Base-by-base conservation (phyloP, 1,139 yeast genomes). In the Pichia sp. region DNA sequence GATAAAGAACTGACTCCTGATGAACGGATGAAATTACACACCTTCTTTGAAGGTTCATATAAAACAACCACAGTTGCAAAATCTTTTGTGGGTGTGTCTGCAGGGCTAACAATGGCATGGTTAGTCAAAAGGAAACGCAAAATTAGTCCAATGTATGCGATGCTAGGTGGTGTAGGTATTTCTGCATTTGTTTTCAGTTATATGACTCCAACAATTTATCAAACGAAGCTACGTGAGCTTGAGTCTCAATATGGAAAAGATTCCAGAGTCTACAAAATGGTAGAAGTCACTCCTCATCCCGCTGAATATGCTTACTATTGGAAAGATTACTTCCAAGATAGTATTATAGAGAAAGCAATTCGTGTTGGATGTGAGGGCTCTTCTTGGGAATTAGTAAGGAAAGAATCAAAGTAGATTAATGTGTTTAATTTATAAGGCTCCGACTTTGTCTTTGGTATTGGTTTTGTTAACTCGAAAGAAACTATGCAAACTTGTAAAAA, bases 71-170 rank as follows among this genome's bases (percentile, higher is more conserved):
- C 52, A 5, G 36, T 46, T 9, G 50, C 50, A 5, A 42, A 49
- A 17, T 46, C 54, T 2, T 40, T 52, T 3, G 24, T 46, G n/a
- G 58, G 59, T 7, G 47, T 55, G 18, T 48, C 51, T 1, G 47
- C 50, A 5, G 60, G 58, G 12, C 46, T 48, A 4, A 47, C 49
- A 11, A 34, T 51, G n/a, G 57, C 56, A 1, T 52, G 53, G 41
- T 21, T 55, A 9, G 35, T 49, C 5, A 45, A 43, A 22, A 45
- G 45, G 15, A 39, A 46, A 24, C 20, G 45, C 6, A 45, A 38
- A 24, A 43, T 55, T n/a, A 51, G 45, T 18, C 55, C 58, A 4
- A 5, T 50, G 12, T 40, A 40, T n/a, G 54, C 55, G 2, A 41
- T 52, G 31, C 24, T 41, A 28, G 52, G 52, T 9, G 60, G 57